Conservation (phyloP, 1,139 yeast genomes). For the Hansenula anomala region DNA sequence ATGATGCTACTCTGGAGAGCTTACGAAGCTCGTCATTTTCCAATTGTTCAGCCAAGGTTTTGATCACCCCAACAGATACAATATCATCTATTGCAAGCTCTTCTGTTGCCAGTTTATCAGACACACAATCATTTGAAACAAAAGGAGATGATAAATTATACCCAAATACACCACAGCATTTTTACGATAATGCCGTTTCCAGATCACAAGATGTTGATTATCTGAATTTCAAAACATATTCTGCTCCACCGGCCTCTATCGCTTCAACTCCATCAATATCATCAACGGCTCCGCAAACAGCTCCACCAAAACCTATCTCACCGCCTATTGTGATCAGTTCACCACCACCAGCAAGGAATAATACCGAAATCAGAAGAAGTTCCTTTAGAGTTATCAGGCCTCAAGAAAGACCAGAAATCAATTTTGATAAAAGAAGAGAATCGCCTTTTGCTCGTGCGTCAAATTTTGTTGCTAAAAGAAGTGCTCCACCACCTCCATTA, state of each 20-base stretch:
- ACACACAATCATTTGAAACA: slow-evolving; percentile 44
- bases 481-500: slow-evolving; percentile 62
- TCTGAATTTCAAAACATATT: slow-evolving; percentile 52
- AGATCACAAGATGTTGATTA: slow-evolving; percentile 45
- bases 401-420: slow-evolving; percentile 61
- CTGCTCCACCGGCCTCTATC: slow-evolving; percentile 1
- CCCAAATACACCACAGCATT: slow-evolving; percentile 59
- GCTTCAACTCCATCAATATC: background rate
- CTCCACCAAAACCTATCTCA: slow-evolving; percentile 1
- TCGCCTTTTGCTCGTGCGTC: slow-evolving; percentile 53
- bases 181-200: slow-evolving; percentile 33
- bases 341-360: background rate
- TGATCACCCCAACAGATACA: slow-evolving; percentile 33
- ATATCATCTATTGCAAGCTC: slow-evolving; percentile 17
- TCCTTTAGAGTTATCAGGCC: slow-evolving; percentile 66
- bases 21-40: slow-evolving; percentile 31
- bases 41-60: slow-evolving; percentile 37
- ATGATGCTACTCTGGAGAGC: slow-evolving; percentile 42
- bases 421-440: slow-evolving; percentile 74
- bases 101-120: slow-evolving; percentile 27
- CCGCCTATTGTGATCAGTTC: slow-evolving; percentile 1
- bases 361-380: slow-evolving; percentile 9
- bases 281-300: background rate
- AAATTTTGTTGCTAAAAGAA: slow-evolving; percentile 56
- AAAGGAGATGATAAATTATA: slow-evolving; percentile 38